These are phyloP conservation scores for Neofusicoccum laricinum DNA, from an alignment of 2,329 filamentous ascomycete genomes.

Conservation along the genomic window DNA sequence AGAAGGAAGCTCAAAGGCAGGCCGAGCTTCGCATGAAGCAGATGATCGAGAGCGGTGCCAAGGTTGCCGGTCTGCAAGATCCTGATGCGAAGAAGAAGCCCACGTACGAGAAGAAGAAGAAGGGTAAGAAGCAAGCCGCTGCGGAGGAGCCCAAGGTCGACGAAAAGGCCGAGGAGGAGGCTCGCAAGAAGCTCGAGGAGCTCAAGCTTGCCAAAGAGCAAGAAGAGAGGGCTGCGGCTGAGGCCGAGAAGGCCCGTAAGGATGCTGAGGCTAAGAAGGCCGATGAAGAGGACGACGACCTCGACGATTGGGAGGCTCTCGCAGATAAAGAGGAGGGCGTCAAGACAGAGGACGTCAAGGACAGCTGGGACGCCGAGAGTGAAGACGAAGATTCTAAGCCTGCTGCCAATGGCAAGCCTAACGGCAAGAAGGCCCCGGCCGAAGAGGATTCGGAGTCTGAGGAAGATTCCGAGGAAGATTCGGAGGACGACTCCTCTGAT, in stretches of 20 bases:
- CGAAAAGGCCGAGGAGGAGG: conserved; percentile 52
- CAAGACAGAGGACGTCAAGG: conserved; percentile 85
- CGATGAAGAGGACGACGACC: conserved; percentile 58
- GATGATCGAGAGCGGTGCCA: conserved; percentile 75
- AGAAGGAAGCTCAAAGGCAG: conserved; percentile 76
- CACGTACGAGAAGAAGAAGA: conserved; percentile 69
- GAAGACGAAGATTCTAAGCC: conserved; percentile 61
- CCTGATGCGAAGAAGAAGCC: conserved; percentile 72
- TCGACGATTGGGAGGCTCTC: conserved; percentile 83
- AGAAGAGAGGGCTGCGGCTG: conserved; percentile 71
- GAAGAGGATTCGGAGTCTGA: conserved; percentile 48
- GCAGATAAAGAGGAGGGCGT: conserved; percentile 71
- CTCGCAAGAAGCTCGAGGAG: conserved; percentile 56
- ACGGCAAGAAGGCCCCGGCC: conserved; percentile 27
- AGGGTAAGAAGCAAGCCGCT: conserved; percentile 58
- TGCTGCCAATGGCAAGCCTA: conserved; percentile 34
- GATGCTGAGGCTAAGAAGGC: conserved; percentile 68
- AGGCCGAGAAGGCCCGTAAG: conserved; percentile 67
- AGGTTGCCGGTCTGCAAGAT: conserved; percentile 56
- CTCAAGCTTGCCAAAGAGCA: conserved; percentile 55
- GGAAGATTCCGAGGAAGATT: conserved; percentile 39
- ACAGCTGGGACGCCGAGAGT: conserved; percentile 89
- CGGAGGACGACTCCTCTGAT: conserved; percentile 62
- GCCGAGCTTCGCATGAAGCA: conserved; percentile 80
- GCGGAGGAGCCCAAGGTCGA: conserved; percentile 51